Conservation (phyloP, 2,329 filamentous ascomycete genomes). For the Zymoseptoria tritici region DNA sequence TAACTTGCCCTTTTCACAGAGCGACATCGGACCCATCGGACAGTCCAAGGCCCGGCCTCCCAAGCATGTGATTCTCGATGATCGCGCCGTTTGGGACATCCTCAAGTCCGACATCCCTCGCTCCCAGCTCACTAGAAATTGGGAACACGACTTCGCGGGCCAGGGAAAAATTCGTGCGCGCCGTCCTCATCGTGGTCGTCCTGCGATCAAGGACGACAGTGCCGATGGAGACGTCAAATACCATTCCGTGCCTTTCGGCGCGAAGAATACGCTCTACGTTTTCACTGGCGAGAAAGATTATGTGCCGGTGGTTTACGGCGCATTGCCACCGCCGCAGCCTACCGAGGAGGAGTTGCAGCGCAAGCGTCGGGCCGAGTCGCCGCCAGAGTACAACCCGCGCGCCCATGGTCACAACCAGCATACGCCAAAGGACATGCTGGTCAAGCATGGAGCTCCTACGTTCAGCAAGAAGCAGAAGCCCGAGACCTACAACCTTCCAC, state of each 20-base stretch:
- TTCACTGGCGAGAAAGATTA: conserved; percentile 25
- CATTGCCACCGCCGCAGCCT: conserved; percentile 1
- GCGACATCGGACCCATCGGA: conserved; percentile 22
- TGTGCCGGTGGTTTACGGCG: conserved; percentile 18
- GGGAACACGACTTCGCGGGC: conserved; percentile 34
- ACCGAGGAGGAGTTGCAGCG: conserved; percentile 2
- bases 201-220: conserved; percentile 22
- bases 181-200: conserved; percentile 33
- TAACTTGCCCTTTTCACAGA: conserved; percentile 6
- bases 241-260: conserved; percentile 8
- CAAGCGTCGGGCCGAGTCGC: conserved; percentile 16
- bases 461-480: conserved; percentile 9
- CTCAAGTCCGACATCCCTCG: conserved; percentile 23
- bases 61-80: conserved; percentile 35
- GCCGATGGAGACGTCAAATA: conserved; percentile 13
- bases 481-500: background rate
- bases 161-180: conserved; percentile 26
- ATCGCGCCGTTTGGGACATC: conserved; percentile 31
- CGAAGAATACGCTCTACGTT: conserved; percentile 19
- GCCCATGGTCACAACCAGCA: conserved; percentile 25
- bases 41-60: conserved; percentile 22
- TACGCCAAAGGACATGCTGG: conserved; percentile 22
- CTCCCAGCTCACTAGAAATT: conserved; percentile 25
- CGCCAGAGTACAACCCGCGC: conserved; percentile 10
- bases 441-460: conserved; percentile 22